Evolutionary conservation across 108 stramenopile species (phyloP), one percentile per base, ranked within the genome.

Genomic region (Pelagomonas calceolata): DNA sequence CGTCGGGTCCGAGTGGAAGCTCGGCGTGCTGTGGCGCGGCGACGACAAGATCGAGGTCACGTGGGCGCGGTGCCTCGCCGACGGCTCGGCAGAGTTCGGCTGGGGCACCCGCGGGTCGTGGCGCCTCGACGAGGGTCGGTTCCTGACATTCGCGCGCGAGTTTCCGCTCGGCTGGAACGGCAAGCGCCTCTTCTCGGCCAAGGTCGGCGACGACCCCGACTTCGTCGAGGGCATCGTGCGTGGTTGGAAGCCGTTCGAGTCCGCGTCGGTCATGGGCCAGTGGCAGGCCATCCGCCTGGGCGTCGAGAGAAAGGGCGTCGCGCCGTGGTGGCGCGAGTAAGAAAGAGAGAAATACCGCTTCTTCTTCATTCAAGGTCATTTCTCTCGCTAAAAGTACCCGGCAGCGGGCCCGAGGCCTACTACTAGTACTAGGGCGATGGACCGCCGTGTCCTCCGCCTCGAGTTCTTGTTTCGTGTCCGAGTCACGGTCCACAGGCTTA

Each of bases 241-340:
- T 66, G 89, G 89, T 34, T 92, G 91, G 91, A 85, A 79, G 70
- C 90, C 86, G 60, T 75, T 85, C 30, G 75, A 79, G 34, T 82
- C 88, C 0, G 89, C 89, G 36, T 75, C 80, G 63, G 87, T 92
- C 14, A 32, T 81, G 30, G 91, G 89, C 32, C 88, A 89, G 76
- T 92, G 89, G 89, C 91, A 92, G 75, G 88, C 80, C 26, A 86
- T 79, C 33, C 69, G 91, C 34, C 70, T 92, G 63, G 91, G 91
- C 66, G 74, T 72, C 60, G 88, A 90, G 44, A 88, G 90, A 75
- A 87, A 87, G 30, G 89, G 91, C 37, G 71, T 73, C 21, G 85
- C 89, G 44, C 91, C 91, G 26, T 92, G 91, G 91, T 92, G 90
- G 70, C 82, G 87, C 32, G 82, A 79, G 4, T 70, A 73, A 21